These are phyloP conservation scores for Drosera spatulata DNA, from an alignment of 179 eudicot genomes.

Conservation along the genomic window DNA sequence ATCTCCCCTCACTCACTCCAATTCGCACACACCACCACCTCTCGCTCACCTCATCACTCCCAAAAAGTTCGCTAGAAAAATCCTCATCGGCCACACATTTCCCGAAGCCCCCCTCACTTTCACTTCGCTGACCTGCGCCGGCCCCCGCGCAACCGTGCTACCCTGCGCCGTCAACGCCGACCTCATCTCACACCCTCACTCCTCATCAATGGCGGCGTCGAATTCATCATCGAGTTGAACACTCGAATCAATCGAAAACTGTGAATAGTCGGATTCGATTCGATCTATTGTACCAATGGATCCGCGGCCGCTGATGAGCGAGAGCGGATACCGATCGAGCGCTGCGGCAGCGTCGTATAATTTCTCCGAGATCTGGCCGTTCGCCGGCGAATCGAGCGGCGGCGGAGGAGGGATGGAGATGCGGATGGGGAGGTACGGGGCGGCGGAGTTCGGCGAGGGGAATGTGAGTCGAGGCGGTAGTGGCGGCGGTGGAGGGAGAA, in stretches of 20 bases:
- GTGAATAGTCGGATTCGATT: not conserved
- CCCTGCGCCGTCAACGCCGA: constrained; percentile 25
- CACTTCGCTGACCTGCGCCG: not conserved
- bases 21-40: too few relatives aligned
- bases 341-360: constrained; percentile 24
- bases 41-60: not conserved
- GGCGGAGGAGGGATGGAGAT: constrained; percentile 12
- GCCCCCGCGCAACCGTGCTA: constrained; percentile 3
- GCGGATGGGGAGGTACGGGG: constrained; percentile 15
- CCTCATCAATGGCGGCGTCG: not conserved
- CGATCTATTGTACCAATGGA: constrained; percentile 18
- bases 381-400: constrained; percentile 18
- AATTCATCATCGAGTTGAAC: not conserved
- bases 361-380: constrained; percentile 84
- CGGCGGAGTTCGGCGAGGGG: constrained; percentile 25
- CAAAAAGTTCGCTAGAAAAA: not conserved
- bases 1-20: too few relatives aligned
- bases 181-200: not conserved
- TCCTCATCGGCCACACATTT: not conserved
- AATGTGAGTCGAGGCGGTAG: constrained; percentile 17
- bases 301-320: constrained; percentile 42
- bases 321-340: constrained; percentile 14
- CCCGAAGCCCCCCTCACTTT: not conserved
- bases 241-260: not conserved
- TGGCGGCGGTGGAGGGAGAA: constrained; percentile 26